Evolutionary conservation across 352 stramenopile genomes (phyloP), one percentile per base, ranked within the genome.

Genomic region (Phytophthora melonis): DNA sequence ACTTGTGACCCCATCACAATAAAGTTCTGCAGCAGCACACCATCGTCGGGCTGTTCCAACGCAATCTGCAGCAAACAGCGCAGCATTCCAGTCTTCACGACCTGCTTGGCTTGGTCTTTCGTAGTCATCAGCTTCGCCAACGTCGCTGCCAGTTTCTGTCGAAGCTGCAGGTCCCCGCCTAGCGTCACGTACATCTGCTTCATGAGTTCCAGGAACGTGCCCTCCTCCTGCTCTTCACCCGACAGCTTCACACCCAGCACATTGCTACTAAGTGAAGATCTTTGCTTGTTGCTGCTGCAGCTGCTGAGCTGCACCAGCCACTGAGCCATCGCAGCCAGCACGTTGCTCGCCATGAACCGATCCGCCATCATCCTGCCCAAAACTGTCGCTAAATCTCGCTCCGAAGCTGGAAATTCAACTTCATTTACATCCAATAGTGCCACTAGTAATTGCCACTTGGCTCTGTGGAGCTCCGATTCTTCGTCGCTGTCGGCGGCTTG

Each of bases 121-220:
- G 52, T 79, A 21, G 14, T 58, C 10, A 90, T 54, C 2, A 82
- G 25, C 16, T 54, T 60, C n/a, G 58, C 23, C 10, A 94, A 57
- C 8, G 63, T 75, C 13, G 66, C 54, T 16, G 80, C 74, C 14
- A 93, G 63, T 34, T 72, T 54, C 16, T 81, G 60, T 16, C 82
- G 82, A 30, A 77, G 54, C 3, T 50, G 27, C 47, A 50, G 36
- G 30, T 74, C 54, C 41, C 56, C 66, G 0, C 41, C n/a, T 10
- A 93, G 69, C 39, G 83, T 93, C 70, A 93, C 86, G 63, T 93
- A 94, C 58, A 93, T 83, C 54, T 94, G 88, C 75, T 93, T 92
- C 47, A 90, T 47, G 16, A 93, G 59, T n/a, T 86, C 72, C 23
- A 92, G 32, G 18, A 71, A 84, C 16, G 71, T 27, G 2, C 23